Conservation (phyloP, 1,284 basidiomycete species). For the Coniferiporia sulphurascens region DNA sequence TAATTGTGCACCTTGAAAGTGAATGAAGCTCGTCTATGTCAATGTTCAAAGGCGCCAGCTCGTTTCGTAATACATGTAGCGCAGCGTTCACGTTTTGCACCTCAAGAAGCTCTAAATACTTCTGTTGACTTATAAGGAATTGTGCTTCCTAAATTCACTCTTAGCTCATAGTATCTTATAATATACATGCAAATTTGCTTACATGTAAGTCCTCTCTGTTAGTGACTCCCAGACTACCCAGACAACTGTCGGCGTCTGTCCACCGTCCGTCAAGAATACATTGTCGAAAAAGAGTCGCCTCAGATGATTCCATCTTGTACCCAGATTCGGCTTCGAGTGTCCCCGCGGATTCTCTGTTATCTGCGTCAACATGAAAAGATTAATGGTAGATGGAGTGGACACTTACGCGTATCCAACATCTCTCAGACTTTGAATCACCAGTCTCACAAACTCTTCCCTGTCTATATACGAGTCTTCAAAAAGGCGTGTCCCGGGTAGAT, state of each 20-base stretch:
- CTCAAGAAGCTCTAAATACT: slow-evolving; percentile 94
- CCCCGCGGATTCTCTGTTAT: slow-evolving; percentile 75
- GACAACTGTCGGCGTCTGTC: slow-evolving; percentile 71
- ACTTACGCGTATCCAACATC: slow-evolving; percentile 93
- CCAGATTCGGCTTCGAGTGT: slow-evolving; percentile 92
- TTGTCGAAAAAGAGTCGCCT: slow-evolving; percentile 78
- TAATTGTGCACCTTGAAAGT: slow-evolving; percentile 67
- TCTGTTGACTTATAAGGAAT: slow-evolving; percentile 90
- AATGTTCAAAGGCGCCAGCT: slow-evolving; percentile 76
- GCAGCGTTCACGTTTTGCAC: slow-evolving; percentile 78
- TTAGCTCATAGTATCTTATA: slow-evolving; percentile 21
- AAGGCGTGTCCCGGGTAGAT: slow-evolving; percentile 63
- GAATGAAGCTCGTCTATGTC: slow-evolving; percentile 78
- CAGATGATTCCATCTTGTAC: slow-evolving; percentile 75
- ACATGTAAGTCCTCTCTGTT: slow-evolving; percentile 67
- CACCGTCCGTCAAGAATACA: slow-evolving; percentile 84
- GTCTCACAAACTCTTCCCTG: slow-evolving; percentile 86
- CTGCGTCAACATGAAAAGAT: slow-evolving; percentile 14
- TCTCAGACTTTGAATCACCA: slow-evolving; percentile 85
- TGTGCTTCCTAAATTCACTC: slow-evolving; percentile 57
- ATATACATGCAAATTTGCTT: slow-evolving; percentile 26
- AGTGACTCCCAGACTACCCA: slow-evolving; percentile 63
- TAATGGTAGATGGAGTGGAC: not conserved
- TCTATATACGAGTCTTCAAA: slow-evolving; percentile 77
- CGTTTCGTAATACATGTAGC: slow-evolving; percentile 79